Evolutionary conservation across 768 basidiomycete species (phyloP).

Genomic region (Inosperma sp.): DNA sequence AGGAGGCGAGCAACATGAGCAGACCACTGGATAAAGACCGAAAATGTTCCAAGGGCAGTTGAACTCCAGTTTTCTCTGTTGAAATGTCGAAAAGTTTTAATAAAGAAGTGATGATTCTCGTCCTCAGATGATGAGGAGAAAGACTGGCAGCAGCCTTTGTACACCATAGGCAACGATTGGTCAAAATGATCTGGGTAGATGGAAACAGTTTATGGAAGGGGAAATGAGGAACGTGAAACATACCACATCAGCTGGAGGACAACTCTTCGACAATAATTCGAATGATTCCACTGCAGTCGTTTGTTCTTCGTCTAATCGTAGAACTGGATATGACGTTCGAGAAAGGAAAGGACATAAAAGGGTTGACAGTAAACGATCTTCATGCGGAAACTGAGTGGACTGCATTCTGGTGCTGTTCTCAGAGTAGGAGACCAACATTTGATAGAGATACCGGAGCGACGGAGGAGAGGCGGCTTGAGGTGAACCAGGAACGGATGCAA

Average conservation of each 20-base stretch:
- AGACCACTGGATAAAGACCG: conserved; percentile 50
- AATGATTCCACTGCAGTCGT: conserved; percentile 56
- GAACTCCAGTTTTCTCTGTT: conserved; percentile 37
- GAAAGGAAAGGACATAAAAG: conserved; percentile 54
- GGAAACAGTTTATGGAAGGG: conserved; percentile 2
- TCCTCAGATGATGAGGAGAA: conserved; percentile 35
- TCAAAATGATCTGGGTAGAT: conserved; percentile 38
- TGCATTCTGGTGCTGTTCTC: conserved; percentile 15
- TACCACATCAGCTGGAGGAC: conserved; percentile 57
- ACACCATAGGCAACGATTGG: conserved; percentile 69
- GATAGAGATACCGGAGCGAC: conserved; percentile 42
- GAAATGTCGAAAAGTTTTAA: conserved; percentile 41
- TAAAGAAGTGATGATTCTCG: conserved; percentile 48
- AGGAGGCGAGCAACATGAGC: conserved; percentile 44
- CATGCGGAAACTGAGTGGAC: conserved; percentile 46
- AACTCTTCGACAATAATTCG: conserved; percentile 52
- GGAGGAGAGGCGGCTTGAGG: conserved; percentile 27
- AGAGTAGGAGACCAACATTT: conserved; percentile 41
- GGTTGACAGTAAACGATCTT: conserved; percentile 54
- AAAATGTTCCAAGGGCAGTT: conserved; percentile 42
- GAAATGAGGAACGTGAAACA: not conserved
- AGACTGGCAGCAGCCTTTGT: conserved; percentile 52
- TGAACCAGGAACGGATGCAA: conserved; percentile 31
- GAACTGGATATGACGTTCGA: conserved; percentile 26
- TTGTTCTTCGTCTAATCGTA: conserved; percentile 47